phyloP scores from a whole-genome alignment of 495 filamentous ascomycete species.

The Neurospora sp. region DNA sequence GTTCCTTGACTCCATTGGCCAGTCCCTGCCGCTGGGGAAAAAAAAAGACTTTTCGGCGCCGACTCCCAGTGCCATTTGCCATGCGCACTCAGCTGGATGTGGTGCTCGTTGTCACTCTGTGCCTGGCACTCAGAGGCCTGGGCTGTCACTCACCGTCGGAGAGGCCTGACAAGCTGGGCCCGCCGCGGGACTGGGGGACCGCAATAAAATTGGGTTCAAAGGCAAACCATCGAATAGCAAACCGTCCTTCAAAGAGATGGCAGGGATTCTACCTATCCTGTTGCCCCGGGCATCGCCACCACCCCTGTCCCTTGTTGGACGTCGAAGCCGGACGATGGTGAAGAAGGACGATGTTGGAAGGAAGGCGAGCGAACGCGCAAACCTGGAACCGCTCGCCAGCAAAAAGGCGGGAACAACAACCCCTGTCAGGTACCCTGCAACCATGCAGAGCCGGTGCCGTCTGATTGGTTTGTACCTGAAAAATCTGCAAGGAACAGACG shows the following conservation, averaged over 20 bases:
- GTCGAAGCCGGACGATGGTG: neutral
- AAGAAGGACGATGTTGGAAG: neutral
- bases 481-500: conserved; percentile 13
- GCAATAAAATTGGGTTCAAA: neutral
- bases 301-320: neutral
- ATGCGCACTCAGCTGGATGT: neutral
- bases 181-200: neutral
- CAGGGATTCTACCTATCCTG: neutral
- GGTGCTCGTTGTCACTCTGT: neutral
- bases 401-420: neutral
- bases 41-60: neutral
- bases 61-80: neutral
- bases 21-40: neutral
- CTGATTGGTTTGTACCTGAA: conserved; percentile 8
- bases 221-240: neutral
- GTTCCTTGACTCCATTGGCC: neutral
- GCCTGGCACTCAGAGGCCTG: neutral
- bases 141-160: neutral
- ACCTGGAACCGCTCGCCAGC: neutral
- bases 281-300: neutral
- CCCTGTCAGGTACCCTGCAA: conserved; percentile 5
- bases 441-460: neutral
- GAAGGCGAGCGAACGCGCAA: neutral
- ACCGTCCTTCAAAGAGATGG: neutral
- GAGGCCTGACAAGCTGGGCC: too few species aligned